A percentile compares a stretch with the other conserved stretches of the same genome.
Conservation (phyloP, 208 protist species). For the Trypanosoma avium region DNA sequence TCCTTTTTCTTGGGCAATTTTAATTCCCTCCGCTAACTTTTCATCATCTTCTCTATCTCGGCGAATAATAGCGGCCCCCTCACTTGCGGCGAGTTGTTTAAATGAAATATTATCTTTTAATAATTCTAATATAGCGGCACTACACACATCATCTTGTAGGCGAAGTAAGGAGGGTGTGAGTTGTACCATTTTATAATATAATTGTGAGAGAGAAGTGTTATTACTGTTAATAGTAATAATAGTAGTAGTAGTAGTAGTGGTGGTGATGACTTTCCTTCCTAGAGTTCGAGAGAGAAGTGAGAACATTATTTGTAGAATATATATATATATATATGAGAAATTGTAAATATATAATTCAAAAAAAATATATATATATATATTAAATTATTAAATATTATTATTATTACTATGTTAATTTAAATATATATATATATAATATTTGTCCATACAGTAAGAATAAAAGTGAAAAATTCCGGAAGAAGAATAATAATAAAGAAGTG, state of each 20-base stretch:
- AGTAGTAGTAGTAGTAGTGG: too few relatives aligned
- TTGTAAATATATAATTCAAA: slow-evolving; percentile 12
- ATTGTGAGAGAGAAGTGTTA: background rate
- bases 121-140: slow-evolving; percentile 49
- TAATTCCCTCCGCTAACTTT: slow-evolving; percentile 86
- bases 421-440: too few relatives aligned
- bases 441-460: too few relatives aligned
- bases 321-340: slow-evolving; percentile 3
- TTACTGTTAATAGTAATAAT: too few relatives aligned
- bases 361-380: slow-evolving; percentile 17
- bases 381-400: too few relatives aligned
- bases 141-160: slow-evolving; percentile 86
- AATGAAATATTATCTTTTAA: slow-evolving; percentile 58
- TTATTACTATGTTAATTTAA: too few relatives aligned
- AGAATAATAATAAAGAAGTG: too few relatives aligned
- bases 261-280: background rate
- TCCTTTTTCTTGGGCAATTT: slow-evolving; percentile 65
- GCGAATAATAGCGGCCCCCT: slow-evolving; percentile 71
- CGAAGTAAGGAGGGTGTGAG: slow-evolving; percentile 51
- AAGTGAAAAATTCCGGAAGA: too few relatives aligned
- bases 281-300: too few relatives aligned
- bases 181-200: slow-evolving; percentile 5
- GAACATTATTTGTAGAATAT: too few relatives aligned
- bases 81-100: slow-evolving; percentile 48
- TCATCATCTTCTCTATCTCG: slow-evolving; percentile 87